Base-by-base conservation (phyloP, 2,329 filamentous ascomycete species). In the Trichoderma breve region DNA sequence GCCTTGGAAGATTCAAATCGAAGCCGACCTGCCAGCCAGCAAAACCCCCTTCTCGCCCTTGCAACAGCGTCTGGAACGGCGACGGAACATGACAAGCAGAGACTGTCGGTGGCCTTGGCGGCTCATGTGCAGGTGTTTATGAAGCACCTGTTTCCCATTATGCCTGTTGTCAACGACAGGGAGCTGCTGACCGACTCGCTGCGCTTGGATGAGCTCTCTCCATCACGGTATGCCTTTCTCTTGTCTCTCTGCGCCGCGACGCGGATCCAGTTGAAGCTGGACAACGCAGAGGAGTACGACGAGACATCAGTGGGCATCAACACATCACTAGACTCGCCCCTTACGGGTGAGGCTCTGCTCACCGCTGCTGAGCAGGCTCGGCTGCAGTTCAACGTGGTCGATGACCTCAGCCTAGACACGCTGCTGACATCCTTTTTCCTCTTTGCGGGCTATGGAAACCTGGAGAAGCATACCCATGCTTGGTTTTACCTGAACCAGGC, bases 401-500 rank as follows among this genome's bases (percentile, higher is more conserved):
- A 80, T 24, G 76, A 79, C 43, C 70, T 72, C 8, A 76, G 66
- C 0, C 73, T 80, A 3, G 78, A 80, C 8, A 78, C 79, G 2
- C 71, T 80, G 1, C 39, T 81, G 2, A 73, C 75, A 0, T 79
- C 78, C 0, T 81, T 79, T 34, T 80, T 81, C 21, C 69, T 80
- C 0, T 80, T 80, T 51, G 76, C 78, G 0, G 76, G 76, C 18
- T 79, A 80, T 28, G 79, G 78, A 1, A 80, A 80, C 26, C 73
- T 77, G 6, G 73, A 80, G 21, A 77, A 79, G 18, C 63, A 74
- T 0, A 72, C 75, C 0, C 77, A 78, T 34, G 79, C 79, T 0
- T 79, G 76, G 76, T 81, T 80, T 30, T 80, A 79, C 60, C 74
- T 81, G 1, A 80, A 78, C n/a, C 79, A 80, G 51, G 78, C 76